Percentiles rank a stretch among this genome's conserved stretches.
Evolutionary conservation across 2,329 filamentous ascomycete genomes (phyloP).

Genomic region (Fusarium chlamydosporum): DNA sequence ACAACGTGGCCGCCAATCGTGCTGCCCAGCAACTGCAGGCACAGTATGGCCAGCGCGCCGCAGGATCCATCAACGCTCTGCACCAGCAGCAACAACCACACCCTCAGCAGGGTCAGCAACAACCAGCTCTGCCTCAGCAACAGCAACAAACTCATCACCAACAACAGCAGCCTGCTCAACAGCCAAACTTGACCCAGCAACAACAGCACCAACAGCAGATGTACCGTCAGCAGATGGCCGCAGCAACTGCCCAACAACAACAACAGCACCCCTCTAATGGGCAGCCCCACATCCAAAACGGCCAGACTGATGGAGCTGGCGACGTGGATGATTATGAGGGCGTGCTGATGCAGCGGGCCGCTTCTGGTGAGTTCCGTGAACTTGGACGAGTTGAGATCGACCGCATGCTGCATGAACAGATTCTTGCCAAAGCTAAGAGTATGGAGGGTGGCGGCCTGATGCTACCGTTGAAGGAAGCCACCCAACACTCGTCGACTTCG

Average conservation of each 20-base stretch:
- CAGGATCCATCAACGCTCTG: constrained; percentile 75
- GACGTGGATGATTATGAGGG: constrained; percentile 71
- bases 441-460: constrained; percentile 84
- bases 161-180: constrained; percentile 45
- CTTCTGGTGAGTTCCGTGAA: constrained; percentile 67
- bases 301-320: constrained; percentile 80
- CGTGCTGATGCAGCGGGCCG: constrained; percentile 70
- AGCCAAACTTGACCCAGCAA: constrained; percentile 50
- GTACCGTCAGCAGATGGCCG: constrained; percentile 52
- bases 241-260: constrained; percentile 50
- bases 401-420: constrained; percentile 75
- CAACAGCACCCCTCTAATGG: constrained; percentile 56
- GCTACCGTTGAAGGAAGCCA: constrained; percentile 75
- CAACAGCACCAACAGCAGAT: constrained; percentile 54
- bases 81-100: constrained; percentile 57
- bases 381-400: constrained; percentile 76
- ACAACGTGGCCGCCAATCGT: constrained; percentile 65
- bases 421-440: constrained; percentile 73
- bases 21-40: constrained; percentile 70
- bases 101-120: constrained; percentile 46
- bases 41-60: constrained; percentile 74
- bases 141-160: constrained; percentile 35
- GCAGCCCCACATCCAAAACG: constrained; percentile 55
- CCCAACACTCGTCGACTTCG: constrained; percentile 51
- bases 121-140: constrained; percentile 50